Evolutionary conservation across 2,329 filamentous ascomycete species (phyloP).

Genomic region (Scedosporium aurantiacum): DNA sequence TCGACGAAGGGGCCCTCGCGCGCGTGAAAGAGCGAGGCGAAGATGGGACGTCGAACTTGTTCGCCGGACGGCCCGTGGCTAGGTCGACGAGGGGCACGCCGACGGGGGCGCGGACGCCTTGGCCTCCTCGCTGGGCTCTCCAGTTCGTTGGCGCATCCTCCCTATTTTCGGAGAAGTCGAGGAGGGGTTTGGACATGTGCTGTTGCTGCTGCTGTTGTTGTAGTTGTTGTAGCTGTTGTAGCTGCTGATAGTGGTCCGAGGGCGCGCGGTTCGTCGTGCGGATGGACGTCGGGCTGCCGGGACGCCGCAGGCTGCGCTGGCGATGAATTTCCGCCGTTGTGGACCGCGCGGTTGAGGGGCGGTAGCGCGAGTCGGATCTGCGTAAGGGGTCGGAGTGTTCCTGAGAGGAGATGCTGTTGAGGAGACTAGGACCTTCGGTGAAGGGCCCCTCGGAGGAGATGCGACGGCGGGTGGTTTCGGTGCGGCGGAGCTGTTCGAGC

Average conservation of each 20-base stretch:
- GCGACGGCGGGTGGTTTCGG: background rate
- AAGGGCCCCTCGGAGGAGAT: conserved; percentile 28
- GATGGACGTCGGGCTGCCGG: conserved; percentile 13
- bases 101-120: conserved; percentile 27
- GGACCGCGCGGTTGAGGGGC: conserved; percentile 8
- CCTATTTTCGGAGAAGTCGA: conserved; percentile 54
- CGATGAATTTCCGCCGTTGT: conserved; percentile 11
- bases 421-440: conserved; percentile 43
- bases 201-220: conserved; percentile 14
- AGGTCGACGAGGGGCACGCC: conserved; percentile 36
- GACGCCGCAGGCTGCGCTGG: conserved; percentile 10
- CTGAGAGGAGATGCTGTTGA: conserved; percentile 28
- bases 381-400: background rate
- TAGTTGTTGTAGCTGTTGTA: too few species aligned
- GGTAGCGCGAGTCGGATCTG: conserved; percentile 9
- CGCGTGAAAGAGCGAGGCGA: background rate
- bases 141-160: conserved; percentile 39
- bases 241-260: conserved; percentile 14
- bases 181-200: conserved; percentile 43
- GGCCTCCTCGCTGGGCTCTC: conserved; percentile 38
- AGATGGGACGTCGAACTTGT: background rate
- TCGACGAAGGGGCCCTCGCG: background rate
- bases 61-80: conserved; percentile 20
- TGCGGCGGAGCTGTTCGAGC: conserved; percentile 14
- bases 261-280: conserved; percentile 13